Evolutionary conservation across 768 basidiomycete genomes (phyloP), one percentile per base, ranked within the genome.

Genomic region (Baorangia bicolor): DNA sequence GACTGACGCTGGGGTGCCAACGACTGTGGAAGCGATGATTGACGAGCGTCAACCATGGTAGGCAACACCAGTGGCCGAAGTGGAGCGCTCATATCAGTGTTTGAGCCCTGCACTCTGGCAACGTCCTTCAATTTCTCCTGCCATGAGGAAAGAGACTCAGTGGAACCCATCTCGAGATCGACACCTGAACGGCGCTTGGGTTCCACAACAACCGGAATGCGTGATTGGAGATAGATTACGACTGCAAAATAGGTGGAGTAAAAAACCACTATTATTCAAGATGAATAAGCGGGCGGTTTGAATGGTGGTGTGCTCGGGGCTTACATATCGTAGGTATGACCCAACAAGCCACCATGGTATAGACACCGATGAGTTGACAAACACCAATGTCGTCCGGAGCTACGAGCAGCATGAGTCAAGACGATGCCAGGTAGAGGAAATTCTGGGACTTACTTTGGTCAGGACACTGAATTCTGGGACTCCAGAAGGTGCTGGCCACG

Each of bases 301-400:
- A 20, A 31, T 3, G 47, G 12, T 12, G 57, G 46, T 30, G 11
- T 35, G 57, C 53, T 20, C 28, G 12, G 16, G 6, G 70, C 83
- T 58, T 55, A 86, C 85, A 67, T 40, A 85, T 64, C 4, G 67
- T 67, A 23, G 85, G 85, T 47, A 76, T 68, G 38, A 83, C 61
- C 85, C 85, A 86, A 60, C 76, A 81, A 39, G 74, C 75, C 1
- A 82, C 60, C 47, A 82, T 55, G 34, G 83, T 77, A 58, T 76
- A 84, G 6, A 78, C 62, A 51, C 77, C 75, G 35, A 84, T 68
- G 10, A 81, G 66, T 50, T 71, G 71, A 62, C 84, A 86, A n/a
- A 77, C 66, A 11, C 73, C 75, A 49, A 71, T 66, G 41, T 76
- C 69, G 57, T 78, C 73, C 11, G 71, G 62, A 50, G 74, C 79